Base-by-base conservation (phyloP, 306 rosid species). In the Ormosia semicastrata region DNA sequence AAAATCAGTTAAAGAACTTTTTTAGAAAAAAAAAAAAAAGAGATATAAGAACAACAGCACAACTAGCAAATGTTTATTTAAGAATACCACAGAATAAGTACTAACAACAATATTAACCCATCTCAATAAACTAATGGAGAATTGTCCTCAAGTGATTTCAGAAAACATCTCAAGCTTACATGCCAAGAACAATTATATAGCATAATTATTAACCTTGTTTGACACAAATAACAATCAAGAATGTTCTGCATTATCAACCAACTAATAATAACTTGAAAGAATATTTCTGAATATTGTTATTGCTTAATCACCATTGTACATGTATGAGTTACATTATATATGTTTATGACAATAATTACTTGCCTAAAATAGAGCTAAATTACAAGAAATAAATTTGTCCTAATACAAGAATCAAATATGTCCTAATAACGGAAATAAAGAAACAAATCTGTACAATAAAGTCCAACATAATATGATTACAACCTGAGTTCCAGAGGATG, bases 401-500 rank as follows among this genome's bases (percentile, higher is more conserved):
- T n/a, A n/a, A n/a, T n/a, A n/a, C n/a, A n/a, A n/a, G n/a, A n/a
- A n/a, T n/a, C n/a, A n/a, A n/a, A n/a, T n/a, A n/a, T n/a, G n/a
- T n/a, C n/a, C n/a, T n/a, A n/a, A n/a, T n/a, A n/a, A n/a, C n/a
- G n/a, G n/a, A n/a, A n/a, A n/a, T n/a, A n/a, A n/a, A n/a, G n/a
- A n/a, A n/a, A n/a, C n/a, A n/a, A n/a, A n/a, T n/a, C n/a, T n/a
- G n/a, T n/a, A n/a, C n/a, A n/a, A n/a, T n/a, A n/a, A n/a, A n/a
- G n/a, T n/a, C n/a, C n/a, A n/a, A n/a, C n/a, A n/a, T n/a, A n/a
- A 37, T 33, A 39, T 81, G 70, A 75, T 86, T 80, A 88, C 84
- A 79, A 68, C 73, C 82, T 77, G 83, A 78, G 83, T 81, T 84
- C 82, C 92, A 75, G 81, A 86, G 54, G 82, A 82, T 47, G 87